Percentiles rank a stretch among this genome's conserved stretches.
Conservation (phyloP, 139 green algal species). For the Coccomyxa sp. region DNA sequence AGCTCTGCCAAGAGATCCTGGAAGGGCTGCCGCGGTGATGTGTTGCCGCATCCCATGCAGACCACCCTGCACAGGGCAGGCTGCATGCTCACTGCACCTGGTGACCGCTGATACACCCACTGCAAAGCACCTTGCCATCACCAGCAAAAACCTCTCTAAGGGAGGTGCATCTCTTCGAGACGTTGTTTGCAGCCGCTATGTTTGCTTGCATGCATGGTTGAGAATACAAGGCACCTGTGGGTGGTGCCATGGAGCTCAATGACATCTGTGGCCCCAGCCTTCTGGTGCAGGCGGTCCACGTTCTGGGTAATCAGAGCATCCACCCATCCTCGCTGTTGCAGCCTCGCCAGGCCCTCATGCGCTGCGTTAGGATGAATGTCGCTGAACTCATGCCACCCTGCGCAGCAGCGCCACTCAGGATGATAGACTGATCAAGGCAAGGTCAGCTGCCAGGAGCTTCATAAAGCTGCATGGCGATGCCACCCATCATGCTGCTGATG, state of each 20-base stretch:
- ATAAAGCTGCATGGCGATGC: too few species aligned
- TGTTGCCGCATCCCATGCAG: conserved; percentile 59
- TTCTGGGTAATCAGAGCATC: conserved; percentile 89
- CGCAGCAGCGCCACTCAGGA: conserved; percentile 57
- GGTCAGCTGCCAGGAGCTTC: too few species aligned
- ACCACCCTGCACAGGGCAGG: conserved; percentile 56
- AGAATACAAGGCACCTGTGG: conserved; percentile 73
- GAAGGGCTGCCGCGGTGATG: conserved; percentile 40
- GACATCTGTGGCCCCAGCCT: conserved; percentile 49
- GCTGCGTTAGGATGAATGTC: conserved; percentile 55
- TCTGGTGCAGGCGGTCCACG: conserved; percentile 90
- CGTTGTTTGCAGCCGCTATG: too few species aligned
- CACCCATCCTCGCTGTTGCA: conserved; percentile 63
- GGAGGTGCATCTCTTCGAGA: too few species aligned
- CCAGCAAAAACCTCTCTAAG: neutral
- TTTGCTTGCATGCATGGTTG: too few species aligned
- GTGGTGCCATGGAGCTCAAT: conserved; percentile 95
- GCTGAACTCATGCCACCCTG: conserved; percentile 81
- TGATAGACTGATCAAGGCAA: too few species aligned
- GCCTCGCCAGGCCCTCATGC: conserved; percentile 58
- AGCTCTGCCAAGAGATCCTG: conserved; percentile 56
- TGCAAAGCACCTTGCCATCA: neutral
- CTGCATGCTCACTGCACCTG: neutral
- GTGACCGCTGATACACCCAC: neutral
- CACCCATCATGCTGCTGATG: too few species aligned